Evolutionary conservation across 805 yeast species (phyloP), one percentile per base, ranked within the genome.

Genomic region (Candida vartiovaarae): DNA sequence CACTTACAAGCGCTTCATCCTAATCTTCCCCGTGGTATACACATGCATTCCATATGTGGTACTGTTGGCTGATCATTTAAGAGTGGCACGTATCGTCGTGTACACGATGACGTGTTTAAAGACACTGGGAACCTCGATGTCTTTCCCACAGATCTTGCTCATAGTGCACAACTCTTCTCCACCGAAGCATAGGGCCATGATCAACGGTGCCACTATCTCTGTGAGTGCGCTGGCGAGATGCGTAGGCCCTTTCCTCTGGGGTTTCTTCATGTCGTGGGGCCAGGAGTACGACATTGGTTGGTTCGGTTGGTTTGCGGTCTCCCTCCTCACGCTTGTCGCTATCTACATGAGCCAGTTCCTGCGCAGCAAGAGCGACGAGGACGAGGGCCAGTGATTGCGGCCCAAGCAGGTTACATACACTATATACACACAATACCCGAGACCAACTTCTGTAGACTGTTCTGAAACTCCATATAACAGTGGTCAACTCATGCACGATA

Each of bases 221-320:
- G 65, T 72, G 33, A 61, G 74, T 20, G 71, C 85, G 1, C 58
- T 74, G 32, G 81, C 84, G 1, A 62, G 85, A 50, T 78, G 74
- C 42, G 37, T 72, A 1, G 84, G 78, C 3, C 86, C 85, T 0
- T 55, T 78, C 6, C 30, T 65, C 1, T 78, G 82, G 80, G 84
- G 84, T 4, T 62, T 49, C 43, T 38, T 69, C 28, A 66, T 69
- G 69, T 55, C 71, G 3, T 59, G 60, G 57, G 64, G 67, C 6
- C 62, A 65, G 41, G 47, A 49, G 27, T 49, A 51, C 30, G 39
- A 57, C 9, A 52, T 61, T 37, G 62, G 57, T 5, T 62, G 66
- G 66, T 30, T 59, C 4, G 57, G 60, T 9, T 64, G 67, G 67
- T 60, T 66, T 64, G 46, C 50, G 10, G 43, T 62, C 15, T 54